Evolutionary conservation across 345 rosid genomes (phyloP).

Genomic region (Salix purpurea): DNA sequence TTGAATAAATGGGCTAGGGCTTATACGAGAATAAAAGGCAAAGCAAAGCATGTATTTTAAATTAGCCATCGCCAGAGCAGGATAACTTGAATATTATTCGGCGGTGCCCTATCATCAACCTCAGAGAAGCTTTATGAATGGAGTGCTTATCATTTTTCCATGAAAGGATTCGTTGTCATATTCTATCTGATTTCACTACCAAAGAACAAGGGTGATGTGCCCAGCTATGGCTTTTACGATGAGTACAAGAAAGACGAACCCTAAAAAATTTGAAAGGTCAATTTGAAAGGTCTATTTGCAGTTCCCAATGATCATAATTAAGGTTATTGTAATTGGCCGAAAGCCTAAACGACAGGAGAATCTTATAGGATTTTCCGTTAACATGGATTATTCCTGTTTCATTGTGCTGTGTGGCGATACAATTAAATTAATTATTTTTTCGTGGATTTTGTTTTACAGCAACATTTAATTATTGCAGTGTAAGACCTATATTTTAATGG

Average conservation of each 20-base stretch:
- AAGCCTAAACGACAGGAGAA: background rate
- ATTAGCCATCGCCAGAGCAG: background rate
- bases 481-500: background rate
- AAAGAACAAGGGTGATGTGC: background rate
- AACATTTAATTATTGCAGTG: background rate
- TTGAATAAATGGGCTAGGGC: background rate
- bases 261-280: background rate
- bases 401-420: background rate
- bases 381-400: background rate
- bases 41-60: background rate
- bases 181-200: background rate
- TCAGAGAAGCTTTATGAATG: background rate
- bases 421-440: background rate
- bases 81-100: background rate
- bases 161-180: background rate
- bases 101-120: background rate
- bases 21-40: background rate
- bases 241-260: background rate
- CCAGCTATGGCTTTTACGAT: background rate
- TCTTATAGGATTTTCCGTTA: constrained; percentile 9
- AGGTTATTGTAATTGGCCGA: background rate
- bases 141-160: background rate
- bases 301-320: background rate
- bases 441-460: background rate
- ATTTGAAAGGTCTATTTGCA: background rate